phyloP scores from a whole-genome alignment of 352 stramenopile genomes.

The Aphanomyces astaci region DNA sequence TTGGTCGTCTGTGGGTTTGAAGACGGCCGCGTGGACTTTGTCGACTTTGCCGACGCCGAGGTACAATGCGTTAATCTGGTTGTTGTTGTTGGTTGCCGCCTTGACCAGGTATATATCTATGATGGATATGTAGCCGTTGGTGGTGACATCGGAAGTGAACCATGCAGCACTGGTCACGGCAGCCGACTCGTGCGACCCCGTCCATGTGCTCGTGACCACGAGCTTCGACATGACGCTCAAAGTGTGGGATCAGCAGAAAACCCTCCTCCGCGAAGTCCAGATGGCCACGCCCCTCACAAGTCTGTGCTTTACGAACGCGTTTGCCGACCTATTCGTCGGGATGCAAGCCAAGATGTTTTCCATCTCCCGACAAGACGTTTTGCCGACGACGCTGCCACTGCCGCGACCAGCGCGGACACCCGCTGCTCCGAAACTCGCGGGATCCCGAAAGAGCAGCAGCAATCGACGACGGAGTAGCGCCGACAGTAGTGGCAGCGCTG shows the following conservation, averaged over 20 bases:
- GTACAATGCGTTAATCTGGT: too few species aligned
- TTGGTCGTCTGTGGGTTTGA: constrained; percentile 53
- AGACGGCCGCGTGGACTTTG: constrained; percentile 46
- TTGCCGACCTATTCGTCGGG: constrained; percentile 37
- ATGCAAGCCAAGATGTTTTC: constrained; percentile 19
- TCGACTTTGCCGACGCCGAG: constrained; percentile 35
- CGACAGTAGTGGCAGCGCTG: neutral
- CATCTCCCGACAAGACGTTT: constrained; percentile 1
- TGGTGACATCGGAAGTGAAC: constrained; percentile 39
- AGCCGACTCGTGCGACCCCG: constrained; percentile 55
- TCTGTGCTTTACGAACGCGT: constrained; percentile 58
- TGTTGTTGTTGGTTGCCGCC: too few species aligned
- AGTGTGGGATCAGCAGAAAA: constrained; percentile 58
- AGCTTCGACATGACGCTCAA: constrained; percentile 69
- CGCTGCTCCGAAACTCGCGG: neutral
- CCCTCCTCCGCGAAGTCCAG: constrained; percentile 45
- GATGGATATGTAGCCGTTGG: constrained; percentile 27
- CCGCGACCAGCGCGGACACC: neutral
- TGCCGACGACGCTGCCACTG: constrained; percentile 11
- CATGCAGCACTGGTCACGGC: constrained; percentile 53
- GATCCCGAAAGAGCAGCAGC: neutral
- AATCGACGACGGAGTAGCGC: neutral
- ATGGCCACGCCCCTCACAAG: constrained; percentile 51
- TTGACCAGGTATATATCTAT: too few species aligned
- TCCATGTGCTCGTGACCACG: constrained; percentile 41